Conservation (phyloP, 2,329 filamentous ascomycete species). For the Neonectria punicea region DNA sequence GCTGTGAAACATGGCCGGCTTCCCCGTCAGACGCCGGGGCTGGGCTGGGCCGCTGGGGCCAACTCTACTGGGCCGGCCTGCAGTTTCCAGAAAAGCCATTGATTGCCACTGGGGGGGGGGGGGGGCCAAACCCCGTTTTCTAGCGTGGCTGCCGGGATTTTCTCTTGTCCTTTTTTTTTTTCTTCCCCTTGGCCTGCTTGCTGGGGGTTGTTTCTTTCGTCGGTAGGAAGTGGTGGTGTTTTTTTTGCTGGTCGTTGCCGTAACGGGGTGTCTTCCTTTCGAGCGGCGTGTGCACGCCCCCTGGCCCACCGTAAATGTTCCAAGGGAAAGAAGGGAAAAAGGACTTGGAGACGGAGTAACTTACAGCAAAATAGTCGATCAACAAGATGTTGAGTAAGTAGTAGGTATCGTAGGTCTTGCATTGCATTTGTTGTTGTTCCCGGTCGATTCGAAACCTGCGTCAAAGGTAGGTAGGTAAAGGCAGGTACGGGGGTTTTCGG, state of each 20-base stretch:
- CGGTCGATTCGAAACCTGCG: constrained; percentile 11
- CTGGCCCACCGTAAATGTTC: not conserved
- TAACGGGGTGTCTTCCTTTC: constrained; percentile 14
- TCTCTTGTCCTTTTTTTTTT: not conserved
- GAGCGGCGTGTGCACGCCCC: constrained; percentile 8
- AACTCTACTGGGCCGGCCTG: not conserved
- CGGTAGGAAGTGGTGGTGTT: not conserved
- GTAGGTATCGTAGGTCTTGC: too few relatives aligned
- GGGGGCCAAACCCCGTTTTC: constrained; percentile 32
- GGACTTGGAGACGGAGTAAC: not conserved
- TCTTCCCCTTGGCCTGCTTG: constrained; percentile 4
- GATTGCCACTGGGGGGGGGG: constrained; percentile 30
- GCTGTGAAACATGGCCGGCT: constrained; percentile 15
- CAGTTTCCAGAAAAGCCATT: constrained; percentile 4
- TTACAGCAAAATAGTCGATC: not conserved
- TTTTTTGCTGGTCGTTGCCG: not conserved
- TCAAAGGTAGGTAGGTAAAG: not conserved
- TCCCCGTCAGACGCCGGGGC: constrained; percentile 2
- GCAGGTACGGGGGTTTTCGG: not conserved
- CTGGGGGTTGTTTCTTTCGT: not conserved
- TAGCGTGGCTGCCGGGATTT: constrained; percentile 36
- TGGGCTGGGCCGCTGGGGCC: not conserved
- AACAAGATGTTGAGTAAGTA: not conserved
- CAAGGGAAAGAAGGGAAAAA: not conserved
- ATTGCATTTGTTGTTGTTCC: not conserved